Evolutionary conservation across 2,329 filamentous ascomycete species (phyloP).

Genomic region (Ciborinia camelliae): DNA sequence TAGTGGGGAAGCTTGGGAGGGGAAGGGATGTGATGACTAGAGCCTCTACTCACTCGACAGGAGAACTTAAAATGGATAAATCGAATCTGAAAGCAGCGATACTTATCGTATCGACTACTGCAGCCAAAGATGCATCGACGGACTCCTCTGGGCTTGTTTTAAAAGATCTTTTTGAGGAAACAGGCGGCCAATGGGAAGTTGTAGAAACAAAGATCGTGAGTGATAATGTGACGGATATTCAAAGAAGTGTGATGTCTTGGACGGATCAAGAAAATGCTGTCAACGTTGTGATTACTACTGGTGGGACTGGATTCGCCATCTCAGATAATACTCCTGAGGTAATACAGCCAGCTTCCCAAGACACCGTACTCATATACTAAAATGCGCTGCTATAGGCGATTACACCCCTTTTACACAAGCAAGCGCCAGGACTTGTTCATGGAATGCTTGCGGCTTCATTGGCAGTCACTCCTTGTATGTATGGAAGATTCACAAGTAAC

Average conservation of each 20-base stretch:
- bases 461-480: constrained; percentile 81
- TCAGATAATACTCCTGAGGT: constrained; percentile 89
- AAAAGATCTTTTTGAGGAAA: constrained; percentile 65
- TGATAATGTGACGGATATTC: constrained; percentile 73
- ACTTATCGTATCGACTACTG: constrained; percentile 88
- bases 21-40: not conserved
- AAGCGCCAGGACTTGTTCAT: constrained; percentile 89
- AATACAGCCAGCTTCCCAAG: constrained; percentile 29
- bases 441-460: constrained; percentile 87
- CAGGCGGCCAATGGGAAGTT: constrained; percentile 68
- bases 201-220: constrained; percentile 70
- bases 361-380: constrained; percentile 8
- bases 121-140: constrained; percentile 70
- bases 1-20: constrained; percentile 7
- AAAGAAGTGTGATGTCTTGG: constrained; percentile 69
- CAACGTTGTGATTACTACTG: constrained; percentile 83
- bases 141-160: constrained; percentile 71
- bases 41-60: not conserved
- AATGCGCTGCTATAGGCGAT: constrained; percentile 57
- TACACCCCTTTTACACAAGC: constrained; percentile 72
- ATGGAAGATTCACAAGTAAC: not conserved
- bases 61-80: constrained; percentile 39
- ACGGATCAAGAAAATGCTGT: constrained; percentile 60
- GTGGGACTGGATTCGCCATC: constrained; percentile 87
- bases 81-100: constrained; percentile 66